Conservation (phyloP, 2,329 filamentous ascomycete genomes). For the Fusarium acutatum region DNA sequence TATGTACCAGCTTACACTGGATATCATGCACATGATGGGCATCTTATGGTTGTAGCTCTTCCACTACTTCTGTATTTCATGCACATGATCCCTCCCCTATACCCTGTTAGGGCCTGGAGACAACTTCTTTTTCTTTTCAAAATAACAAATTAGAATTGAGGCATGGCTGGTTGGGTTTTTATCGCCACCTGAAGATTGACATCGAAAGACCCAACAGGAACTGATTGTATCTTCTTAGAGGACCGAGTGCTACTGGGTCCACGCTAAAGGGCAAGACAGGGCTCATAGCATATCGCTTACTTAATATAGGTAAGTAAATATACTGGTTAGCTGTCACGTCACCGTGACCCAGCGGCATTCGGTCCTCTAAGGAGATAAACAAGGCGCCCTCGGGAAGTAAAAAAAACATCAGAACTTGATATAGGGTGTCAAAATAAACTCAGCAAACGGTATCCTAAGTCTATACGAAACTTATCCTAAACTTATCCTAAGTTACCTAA, state of each 20-base stretch:
- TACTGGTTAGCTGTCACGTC: no score
- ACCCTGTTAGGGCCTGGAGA: neutral
- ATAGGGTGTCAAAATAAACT: neutral
- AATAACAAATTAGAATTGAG: neutral
- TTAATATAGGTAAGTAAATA: no score
- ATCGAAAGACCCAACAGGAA: neutral
- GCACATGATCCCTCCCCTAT: conserved; percentile 16
- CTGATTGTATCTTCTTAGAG: neutral
- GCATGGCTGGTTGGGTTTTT: neutral
- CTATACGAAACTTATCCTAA: neutral
- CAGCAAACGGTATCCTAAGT: neutral
- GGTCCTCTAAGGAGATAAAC: no score
- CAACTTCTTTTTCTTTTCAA: neutral
- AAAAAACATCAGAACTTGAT: neutral
- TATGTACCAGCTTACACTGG: neutral
- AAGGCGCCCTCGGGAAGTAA: neutral
- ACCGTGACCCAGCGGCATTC: no score
- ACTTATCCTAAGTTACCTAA: neutral
- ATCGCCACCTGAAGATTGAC: neutral
- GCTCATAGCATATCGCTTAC: no score
- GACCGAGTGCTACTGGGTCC: no score
- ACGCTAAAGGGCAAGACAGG: no score
- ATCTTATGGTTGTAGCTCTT: conserved; percentile 16
- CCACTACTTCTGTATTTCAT: conserved; percentile 10
- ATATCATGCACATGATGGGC: neutral